Conservation (phyloP, 2,329 filamentous ascomycete genomes). For the Ascochyta viciae-villosae region DNA sequence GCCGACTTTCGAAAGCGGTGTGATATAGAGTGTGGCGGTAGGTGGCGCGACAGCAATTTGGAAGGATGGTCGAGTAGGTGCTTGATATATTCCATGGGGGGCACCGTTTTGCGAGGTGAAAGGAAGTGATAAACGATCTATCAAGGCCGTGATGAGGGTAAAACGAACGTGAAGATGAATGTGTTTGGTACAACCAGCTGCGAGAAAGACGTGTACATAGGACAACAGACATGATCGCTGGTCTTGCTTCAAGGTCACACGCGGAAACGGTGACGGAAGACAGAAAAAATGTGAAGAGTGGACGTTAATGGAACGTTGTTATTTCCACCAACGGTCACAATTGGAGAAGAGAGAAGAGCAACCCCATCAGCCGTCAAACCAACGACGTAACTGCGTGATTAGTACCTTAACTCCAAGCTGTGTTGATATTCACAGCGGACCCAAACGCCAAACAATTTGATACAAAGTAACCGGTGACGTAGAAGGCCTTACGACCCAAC, state of each 20-base stretch:
- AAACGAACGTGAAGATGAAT: not conserved
- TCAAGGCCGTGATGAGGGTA: not conserved
- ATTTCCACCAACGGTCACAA: not conserved
- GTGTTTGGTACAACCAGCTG: not conserved
- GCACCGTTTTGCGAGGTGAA: constrained; percentile 4
- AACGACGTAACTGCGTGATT: constrained; percentile 1
- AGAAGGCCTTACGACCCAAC: constrained; percentile 5
- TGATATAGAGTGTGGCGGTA: not conserved
- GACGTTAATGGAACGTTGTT: not conserved
- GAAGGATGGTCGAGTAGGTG: constrained; percentile 1
- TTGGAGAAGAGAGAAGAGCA: not conserved
- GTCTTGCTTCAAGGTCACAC: not conserved
- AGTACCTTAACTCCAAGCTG: constrained; percentile 2
- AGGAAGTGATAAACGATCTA: not conserved
- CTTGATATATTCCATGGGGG: constrained; percentile 17
- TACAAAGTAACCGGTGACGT: not conserved
- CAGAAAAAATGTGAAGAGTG: not conserved
- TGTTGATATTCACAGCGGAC: constrained; percentile 1
- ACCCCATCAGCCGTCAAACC: not conserved
- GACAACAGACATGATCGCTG: not conserved
- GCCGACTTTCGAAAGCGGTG: not conserved
- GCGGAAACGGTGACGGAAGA: not conserved
- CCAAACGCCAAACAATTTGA: constrained; percentile 14
- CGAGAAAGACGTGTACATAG: not conserved
- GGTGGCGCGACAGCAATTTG: not conserved